Evolutionary conservation across 2,329 filamentous ascomycete species (phyloP), one percentile per base, ranked within the genome.

Genomic region (Parastagonospora nodorum): DNA sequence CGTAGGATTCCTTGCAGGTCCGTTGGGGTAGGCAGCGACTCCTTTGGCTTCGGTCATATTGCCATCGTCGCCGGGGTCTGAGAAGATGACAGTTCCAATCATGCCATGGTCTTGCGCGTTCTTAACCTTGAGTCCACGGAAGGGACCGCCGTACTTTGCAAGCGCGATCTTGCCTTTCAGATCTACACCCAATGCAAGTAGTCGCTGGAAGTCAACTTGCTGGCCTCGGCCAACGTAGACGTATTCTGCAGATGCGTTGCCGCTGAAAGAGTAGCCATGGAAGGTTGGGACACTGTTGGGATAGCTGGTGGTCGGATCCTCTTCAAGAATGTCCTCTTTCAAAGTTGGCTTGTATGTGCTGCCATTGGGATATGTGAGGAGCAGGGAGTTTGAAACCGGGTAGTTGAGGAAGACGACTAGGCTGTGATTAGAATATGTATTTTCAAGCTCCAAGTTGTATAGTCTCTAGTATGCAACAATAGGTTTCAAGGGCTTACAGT

Each of bases 121-220:
- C 63, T 79, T 78, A 24, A 80, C 77, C 50, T 80, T 80, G 19
- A 79, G 62, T 2, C 77, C 77, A 45, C 78, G 70, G 61, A 78
- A 78, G 1, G 75, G 73, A 1, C 75, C 75, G 15, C 75, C 75
- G 45, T 78, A 80, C 50, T 74, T 74, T 16, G 76, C 72, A n/a
- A 80, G 55, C 1, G 77, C 78, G 51, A 80, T 79, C 56, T 79
- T 80, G 45, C 78, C 77, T 51, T 79, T 70, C 2, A 80, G 68
- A 16, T 74, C 58, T 11, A 80, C 73, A 27, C 75, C 75, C 7
- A 78, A 63, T 28, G 68, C 71, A 12, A 67, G 42, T 7, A 78
- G 63, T 12, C 75, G 69, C n/a, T 78, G 67, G 40, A 79, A 80
- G 47, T 80, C 78, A n/a, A 75, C 73, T 45, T 76, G 66, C 46